A percentile compares a stretch with the other conserved stretches of the same genome.
Evolutionary conservation across 2,329 filamentous ascomycete genomes (phyloP).

Genomic region (Colletotrichum scovillei): DNA sequence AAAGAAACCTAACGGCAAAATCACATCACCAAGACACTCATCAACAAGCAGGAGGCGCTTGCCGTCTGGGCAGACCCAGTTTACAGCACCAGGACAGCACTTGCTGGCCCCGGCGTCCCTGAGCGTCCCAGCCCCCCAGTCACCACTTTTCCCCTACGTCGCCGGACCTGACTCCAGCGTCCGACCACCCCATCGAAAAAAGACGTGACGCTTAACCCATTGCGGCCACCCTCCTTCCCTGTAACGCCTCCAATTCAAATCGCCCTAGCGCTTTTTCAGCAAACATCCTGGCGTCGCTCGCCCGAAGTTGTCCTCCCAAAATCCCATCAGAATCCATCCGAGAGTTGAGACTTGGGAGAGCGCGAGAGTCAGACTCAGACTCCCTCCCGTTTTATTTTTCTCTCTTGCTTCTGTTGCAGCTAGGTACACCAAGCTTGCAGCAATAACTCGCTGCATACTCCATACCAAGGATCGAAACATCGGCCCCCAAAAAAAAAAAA

Average conservation of each 20-base stretch:
- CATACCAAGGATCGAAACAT: slow-evolving; percentile 17
- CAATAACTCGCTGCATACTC: background rate
- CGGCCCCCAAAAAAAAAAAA: slow-evolving; percentile 12
- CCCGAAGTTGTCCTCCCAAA: slow-evolving; percentile 23
- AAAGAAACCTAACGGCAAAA: slow-evolving; percentile 20
- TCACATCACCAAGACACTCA: slow-evolving; percentile 28
- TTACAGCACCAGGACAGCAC: background rate
- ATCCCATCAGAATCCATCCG: slow-evolving; percentile 19
- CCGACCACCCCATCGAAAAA: slow-evolving; percentile 18
- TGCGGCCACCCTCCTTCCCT: slow-evolving; percentile 8
- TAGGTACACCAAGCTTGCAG: slow-evolving; percentile 21
- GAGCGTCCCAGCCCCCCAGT: slow-evolving; percentile 4
- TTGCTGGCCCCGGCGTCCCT: background rate
- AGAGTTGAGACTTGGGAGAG: slow-evolving; percentile 7
- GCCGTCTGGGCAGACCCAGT: slow-evolving; percentile 18
- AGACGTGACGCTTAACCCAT: slow-evolving; percentile 19
- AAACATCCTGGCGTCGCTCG: slow-evolving; percentile 34
- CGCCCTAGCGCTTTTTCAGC: slow-evolving; percentile 17
- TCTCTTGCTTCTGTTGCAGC: slow-evolving; percentile 28
- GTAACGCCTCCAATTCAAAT: slow-evolving; percentile 10
- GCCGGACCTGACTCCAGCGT: background rate
- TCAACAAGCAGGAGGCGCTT: slow-evolving; percentile 20
- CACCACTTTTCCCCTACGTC: slow-evolving; percentile 8
- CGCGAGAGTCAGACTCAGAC: background rate
- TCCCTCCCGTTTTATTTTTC: slow-evolving; percentile 4